Evolutionary conservation across 139 green algal genomes (phyloP).

Genomic region (Chlorella sp.): DNA sequence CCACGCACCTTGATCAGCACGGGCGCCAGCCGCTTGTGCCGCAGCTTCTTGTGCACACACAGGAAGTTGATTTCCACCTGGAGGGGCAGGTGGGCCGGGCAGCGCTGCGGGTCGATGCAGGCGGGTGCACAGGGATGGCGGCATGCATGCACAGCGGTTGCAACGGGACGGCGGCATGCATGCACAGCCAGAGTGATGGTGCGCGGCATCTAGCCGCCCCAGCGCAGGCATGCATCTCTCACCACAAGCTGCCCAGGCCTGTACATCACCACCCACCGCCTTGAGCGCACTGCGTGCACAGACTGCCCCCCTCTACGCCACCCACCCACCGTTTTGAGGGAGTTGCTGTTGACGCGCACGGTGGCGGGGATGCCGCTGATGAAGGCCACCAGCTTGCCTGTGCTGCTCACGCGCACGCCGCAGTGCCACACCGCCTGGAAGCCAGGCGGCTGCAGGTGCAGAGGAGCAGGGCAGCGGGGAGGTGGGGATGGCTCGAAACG

Average conservation of each 20-base stretch:
- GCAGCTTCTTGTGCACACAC: slow-evolving; percentile 99
- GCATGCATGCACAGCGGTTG: too few species aligned
- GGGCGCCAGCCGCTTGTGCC: slow-evolving; percentile 94
- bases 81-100: slow-evolving; percentile 53
- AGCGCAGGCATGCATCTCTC: too few species aligned
- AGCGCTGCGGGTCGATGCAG: too few species aligned
- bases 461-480: background rate
- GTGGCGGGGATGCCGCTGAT: slow-evolving; percentile 87
- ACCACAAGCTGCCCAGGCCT: too few species aligned
- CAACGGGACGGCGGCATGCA: too few species aligned
- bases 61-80: slow-evolving; percentile 99
- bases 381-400: slow-evolving; percentile 90
- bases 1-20: slow-evolving; percentile 95
- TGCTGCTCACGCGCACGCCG: slow-evolving; percentile 62
- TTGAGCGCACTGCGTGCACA: too few species aligned
- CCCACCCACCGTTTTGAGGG: background rate
- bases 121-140: too few species aligned
- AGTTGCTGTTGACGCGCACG: slow-evolving; percentile 58
- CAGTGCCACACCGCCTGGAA: slow-evolving; percentile 86
- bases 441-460: slow-evolving; percentile 79
- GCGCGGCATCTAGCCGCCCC: too few species aligned
- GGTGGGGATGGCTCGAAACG: too few species aligned
- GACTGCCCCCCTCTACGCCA: too few species aligned
- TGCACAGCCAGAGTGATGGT: too few species aligned
- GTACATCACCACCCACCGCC: too few species aligned